Conservation (phyloP, 108 stramenopile species). For the Skeletonema costatum region DNA sequence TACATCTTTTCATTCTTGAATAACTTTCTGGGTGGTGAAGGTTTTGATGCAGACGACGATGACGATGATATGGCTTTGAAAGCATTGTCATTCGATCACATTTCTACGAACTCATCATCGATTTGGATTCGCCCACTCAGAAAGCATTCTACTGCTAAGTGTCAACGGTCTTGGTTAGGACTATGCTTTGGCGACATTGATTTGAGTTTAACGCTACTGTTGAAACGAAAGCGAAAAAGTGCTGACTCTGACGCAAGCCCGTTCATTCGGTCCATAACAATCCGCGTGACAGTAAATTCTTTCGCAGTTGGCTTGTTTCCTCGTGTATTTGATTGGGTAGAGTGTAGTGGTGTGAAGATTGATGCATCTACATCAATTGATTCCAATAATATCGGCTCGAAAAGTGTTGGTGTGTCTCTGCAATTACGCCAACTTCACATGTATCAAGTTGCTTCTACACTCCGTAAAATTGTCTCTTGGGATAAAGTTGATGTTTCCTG, state of each 20-base stretch:
- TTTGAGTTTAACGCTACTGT: conserved; percentile 16
- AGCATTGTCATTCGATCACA: conserved; percentile 36
- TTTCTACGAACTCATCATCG: conserved; percentile 30
- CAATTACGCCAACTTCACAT: conserved; percentile 13
- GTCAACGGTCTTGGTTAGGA: conserved; percentile 17
- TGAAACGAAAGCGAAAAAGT: conserved; percentile 17
- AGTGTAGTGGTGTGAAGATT: conserved; percentile 16
- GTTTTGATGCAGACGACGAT: neutral
- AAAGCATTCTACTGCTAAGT: conserved; percentile 3
- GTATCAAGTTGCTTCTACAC: conserved; percentile 4
- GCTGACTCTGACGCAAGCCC: neutral
- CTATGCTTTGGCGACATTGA: conserved; percentile 29
- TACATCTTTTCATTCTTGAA: conserved; percentile 43
- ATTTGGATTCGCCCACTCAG: conserved; percentile 10
- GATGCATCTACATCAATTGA: conserved; percentile 4
- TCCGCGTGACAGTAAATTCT: conserved; percentile 15
- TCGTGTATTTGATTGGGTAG: conserved; percentile 10
- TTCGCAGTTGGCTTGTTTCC: conserved; percentile 27
- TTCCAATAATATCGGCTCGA: neutral
- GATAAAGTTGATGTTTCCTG: conserved; percentile 19
- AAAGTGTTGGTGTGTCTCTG: conserved; percentile 16
- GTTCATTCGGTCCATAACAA: conserved; percentile 20
- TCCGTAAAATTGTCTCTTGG: conserved; percentile 32
- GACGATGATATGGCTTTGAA: conserved; percentile 15
- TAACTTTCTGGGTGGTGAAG: conserved; percentile 14